A percentile compares a stretch with the other conserved stretches of the same genome.
These are phyloP conservation scores for Suhomyces xylopsoci DNA, from an alignment of 805 yeast species.

Conservation along the genomic window DNA sequence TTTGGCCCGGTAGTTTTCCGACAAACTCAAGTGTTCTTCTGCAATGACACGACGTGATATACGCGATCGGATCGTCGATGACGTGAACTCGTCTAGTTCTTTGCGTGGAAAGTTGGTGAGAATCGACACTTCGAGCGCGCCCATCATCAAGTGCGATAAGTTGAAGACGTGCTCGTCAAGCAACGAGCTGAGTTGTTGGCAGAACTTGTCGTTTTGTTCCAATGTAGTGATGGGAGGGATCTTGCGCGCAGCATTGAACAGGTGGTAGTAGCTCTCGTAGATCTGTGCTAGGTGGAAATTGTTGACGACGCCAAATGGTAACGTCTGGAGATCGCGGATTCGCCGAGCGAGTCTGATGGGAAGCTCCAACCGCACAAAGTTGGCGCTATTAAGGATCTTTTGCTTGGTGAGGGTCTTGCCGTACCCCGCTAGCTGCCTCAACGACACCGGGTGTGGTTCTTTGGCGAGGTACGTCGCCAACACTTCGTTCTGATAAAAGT, in stretches of 20 bases:
- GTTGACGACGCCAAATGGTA: slow-evolving; percentile 81
- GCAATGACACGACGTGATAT: slow-evolving; percentile 86
- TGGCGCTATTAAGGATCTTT: slow-evolving; percentile 79
- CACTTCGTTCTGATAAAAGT: slow-evolving; percentile 80
- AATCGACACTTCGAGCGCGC: slow-evolving; percentile 78
- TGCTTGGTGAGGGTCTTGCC: slow-evolving; percentile 75
- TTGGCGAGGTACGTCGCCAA: slow-evolving; percentile 60
- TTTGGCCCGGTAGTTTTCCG: slow-evolving; percentile 55
- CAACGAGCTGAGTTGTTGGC: slow-evolving; percentile 58
- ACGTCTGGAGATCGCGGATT: slow-evolving; percentile 69
- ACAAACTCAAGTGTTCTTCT: slow-evolving; percentile 84
- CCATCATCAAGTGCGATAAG: slow-evolving; percentile 88
- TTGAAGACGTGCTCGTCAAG: slow-evolving; percentile 78
- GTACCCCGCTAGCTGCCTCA: slow-evolving; percentile 86
- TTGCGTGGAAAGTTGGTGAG: slow-evolving; percentile 55
- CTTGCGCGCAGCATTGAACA: slow-evolving; percentile 81
- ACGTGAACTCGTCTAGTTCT: slow-evolving; percentile 69
- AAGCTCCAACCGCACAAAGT: slow-evolving; percentile 81
- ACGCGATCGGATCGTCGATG: slow-evolving; percentile 76
- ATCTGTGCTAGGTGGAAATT: slow-evolving; percentile 85
- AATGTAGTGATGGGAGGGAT: slow-evolving; percentile 64
- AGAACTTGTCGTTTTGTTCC: slow-evolving; percentile 73
- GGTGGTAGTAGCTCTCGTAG: slow-evolving; percentile 83
- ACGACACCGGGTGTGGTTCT: slow-evolving; percentile 82
- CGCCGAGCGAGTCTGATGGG: slow-evolving; percentile 82